Base-by-base conservation (phyloP, 2,329 filamentous ascomycete species). In the Aspergillus cejpii region DNA sequence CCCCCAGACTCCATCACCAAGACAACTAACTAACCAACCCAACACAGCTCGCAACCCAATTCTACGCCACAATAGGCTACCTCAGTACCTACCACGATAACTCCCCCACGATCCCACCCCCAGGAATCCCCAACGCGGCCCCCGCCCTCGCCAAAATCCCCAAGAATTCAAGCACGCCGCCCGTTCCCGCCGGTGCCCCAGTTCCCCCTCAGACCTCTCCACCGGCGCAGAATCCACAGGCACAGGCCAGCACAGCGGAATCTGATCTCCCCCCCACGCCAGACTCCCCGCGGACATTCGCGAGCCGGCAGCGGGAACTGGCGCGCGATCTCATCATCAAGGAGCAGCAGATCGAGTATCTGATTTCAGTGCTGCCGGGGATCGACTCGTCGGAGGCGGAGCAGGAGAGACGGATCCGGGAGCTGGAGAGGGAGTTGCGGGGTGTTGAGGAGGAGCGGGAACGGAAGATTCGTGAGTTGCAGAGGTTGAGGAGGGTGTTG, bases 21-120 rank as follows among this genome's bases (percentile, higher is more conserved):
- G 41, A 17, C 20, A 20, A 28, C 17, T 15, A 45, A 17, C 34
- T 36, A 43, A 51, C 28, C 20, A 19, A 19, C 39, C 33, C 33
- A 36, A n/a, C 20, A 43, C 45, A 73, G 68, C 68, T 74, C 24
- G 69, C 70, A 56, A 74, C 70, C 38, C 72, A 75, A 64, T 73
- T 74, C 67, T 74, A 73, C 59, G 70, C 72, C 43, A 73, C 71
- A 24, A 61, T 74, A 44, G 67, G 68, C 60, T 75, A 74, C 56
- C 63, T 74, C 45, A 68, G 60, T 43, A 69, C 62, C 45, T 73
- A 71, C 60, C 70, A 69, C 59, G 71, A 68, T 59, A 68, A 66
- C 54, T 68, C 62, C 34, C 64, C 62, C 44, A 67, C 63, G 23
- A 65, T 48, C 10, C 58, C 55, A 26, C 66, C 63, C 12, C 51